Percentiles rank a stretch among this genome's conserved stretches.
phyloP scores from a whole-genome alignment of 495 filamentous ascomycete species.

The Penicillium paxilli region DNA sequence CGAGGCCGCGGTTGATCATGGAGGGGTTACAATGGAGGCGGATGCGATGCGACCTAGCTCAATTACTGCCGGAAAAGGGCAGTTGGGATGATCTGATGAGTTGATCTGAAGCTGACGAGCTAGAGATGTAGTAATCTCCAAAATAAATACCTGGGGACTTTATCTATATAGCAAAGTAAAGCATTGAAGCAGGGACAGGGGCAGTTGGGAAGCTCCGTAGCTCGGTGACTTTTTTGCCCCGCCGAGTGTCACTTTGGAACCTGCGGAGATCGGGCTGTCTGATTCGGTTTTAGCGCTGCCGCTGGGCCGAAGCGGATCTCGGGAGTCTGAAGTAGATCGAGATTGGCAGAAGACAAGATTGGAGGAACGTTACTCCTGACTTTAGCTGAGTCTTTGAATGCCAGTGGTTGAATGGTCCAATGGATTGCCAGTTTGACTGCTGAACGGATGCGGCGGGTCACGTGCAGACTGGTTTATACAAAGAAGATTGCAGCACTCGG shows the following conservation, averaged over 20 bases:
- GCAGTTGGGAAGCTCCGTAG: neutral
- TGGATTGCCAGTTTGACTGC: too few species aligned
- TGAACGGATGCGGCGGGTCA: constrained; percentile 2
- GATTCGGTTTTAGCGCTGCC: constrained; percentile 22
- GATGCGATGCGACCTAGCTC: constrained; percentile 11
- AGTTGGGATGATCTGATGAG: neutral
- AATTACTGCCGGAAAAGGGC: neutral
- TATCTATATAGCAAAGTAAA: constrained; percentile 1
- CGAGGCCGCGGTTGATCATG: constrained; percentile 18
- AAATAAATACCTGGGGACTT: neutral
- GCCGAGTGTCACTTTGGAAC: constrained; percentile 1
- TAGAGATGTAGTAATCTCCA: neutral
- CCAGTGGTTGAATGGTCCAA: neutral
- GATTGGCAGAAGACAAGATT: neutral
- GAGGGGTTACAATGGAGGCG: constrained; percentile 8
- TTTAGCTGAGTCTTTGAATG: too few species aligned
- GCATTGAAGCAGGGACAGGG: neutral
- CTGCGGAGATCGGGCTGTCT: constrained; percentile 1
- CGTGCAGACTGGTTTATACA: constrained; percentile 8
- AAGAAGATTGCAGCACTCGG: constrained; percentile 9
- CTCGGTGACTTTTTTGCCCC: constrained; percentile 3
- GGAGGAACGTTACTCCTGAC: too few species aligned
- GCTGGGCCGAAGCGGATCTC: constrained; percentile 17
- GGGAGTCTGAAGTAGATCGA: neutral
- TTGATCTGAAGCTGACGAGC: too few species aligned